Percentiles rank a stretch among this genome's conserved stretches.
Evolutionary conservation across 2,329 filamentous ascomycete genomes (phyloP).

Genomic region (Colletotrichum sublineola): DNA sequence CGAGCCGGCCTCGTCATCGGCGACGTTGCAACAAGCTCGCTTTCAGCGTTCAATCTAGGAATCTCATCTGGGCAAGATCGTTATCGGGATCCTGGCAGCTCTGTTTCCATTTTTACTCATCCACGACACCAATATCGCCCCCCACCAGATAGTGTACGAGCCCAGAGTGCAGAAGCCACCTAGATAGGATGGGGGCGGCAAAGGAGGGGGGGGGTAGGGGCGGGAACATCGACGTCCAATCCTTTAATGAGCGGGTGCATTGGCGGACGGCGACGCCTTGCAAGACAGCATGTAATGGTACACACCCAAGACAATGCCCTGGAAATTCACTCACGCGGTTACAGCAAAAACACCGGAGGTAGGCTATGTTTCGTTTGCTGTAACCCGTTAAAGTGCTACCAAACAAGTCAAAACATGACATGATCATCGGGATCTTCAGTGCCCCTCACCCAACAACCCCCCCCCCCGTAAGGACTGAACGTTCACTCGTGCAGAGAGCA

Average conservation of each 20-base stretch:
- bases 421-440: not conserved
- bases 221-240: slow-evolving; percentile 21
- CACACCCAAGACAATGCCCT: slow-evolving; percentile 1
- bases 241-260: slow-evolving; percentile 6
- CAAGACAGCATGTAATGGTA: slow-evolving; percentile 23
- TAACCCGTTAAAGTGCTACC: not conserved
- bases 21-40: slow-evolving; percentile 29
- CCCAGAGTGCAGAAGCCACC: not conserved
- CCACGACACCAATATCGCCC: not conserved
- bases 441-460: not conserved
- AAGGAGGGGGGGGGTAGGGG: slow-evolving; percentile 4
- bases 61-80: slow-evolving; percentile 4
- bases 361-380: not conserved
- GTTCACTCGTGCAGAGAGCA: not conserved
- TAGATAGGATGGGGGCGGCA: not conserved
- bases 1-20: slow-evolving; percentile 17
- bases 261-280: slow-evolving; percentile 16
- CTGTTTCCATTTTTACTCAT: not conserved
- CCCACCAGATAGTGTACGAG: slow-evolving; percentile 13
- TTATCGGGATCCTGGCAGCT: not conserved
- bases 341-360: not conserved
- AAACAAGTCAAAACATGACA: not conserved
- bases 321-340: not conserved
- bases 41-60: not conserved
- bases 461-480: not conserved